phyloP scores from a whole-genome alignment of 768 basidiomycete genomes.

The Porpolomopsis calyptriformis region DNA sequence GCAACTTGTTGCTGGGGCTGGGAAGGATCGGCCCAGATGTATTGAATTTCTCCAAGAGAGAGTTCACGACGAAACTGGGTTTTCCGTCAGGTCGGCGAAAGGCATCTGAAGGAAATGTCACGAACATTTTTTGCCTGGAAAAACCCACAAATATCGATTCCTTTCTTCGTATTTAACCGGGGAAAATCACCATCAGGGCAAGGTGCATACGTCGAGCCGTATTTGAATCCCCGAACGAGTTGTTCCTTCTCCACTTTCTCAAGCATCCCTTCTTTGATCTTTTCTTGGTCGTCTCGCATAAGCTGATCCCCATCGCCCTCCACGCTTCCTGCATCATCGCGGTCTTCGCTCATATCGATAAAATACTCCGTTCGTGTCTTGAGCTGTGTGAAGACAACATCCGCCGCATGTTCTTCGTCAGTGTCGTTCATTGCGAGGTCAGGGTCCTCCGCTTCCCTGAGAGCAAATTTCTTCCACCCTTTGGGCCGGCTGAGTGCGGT shows the following conservation, averaged over 20 bases:
- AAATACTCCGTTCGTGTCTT: conserved; percentile 48
- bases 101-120: conserved; percentile 1
- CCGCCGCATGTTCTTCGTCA: conserved; percentile 22
- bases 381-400: conserved; percentile 30
- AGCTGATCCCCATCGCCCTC: conserved; percentile 31
- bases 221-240: conserved; percentile 75
- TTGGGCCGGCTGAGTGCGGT: conserved; percentile 62
- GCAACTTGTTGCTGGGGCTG: conserved; percentile 68
- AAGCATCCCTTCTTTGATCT: conserved; percentile 25
- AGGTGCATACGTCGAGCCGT: conserved; percentile 81
- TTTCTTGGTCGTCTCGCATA: conserved; percentile 29
- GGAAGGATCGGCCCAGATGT: conserved; percentile 67
- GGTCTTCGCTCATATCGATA: conserved; percentile 34
- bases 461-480: conserved; percentile 67
- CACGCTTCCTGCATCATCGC: conserved; percentile 22
- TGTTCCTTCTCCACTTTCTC: conserved; percentile 69
- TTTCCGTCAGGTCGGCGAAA: conserved; percentile 2
- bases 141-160: conserved; percentile 84
- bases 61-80: conserved; percentile 72
- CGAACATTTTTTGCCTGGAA: conserved; percentile 57
- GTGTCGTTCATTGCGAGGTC: conserved; percentile 27
- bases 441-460: conserved; percentile 26
- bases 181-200: conserved; percentile 80
- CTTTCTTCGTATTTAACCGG: conserved; percentile 61
- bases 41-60: conserved; percentile 76